phyloP scores from a whole-genome alignment of 768 basidiomycete genomes.

The Boletus huronensis region DNA sequence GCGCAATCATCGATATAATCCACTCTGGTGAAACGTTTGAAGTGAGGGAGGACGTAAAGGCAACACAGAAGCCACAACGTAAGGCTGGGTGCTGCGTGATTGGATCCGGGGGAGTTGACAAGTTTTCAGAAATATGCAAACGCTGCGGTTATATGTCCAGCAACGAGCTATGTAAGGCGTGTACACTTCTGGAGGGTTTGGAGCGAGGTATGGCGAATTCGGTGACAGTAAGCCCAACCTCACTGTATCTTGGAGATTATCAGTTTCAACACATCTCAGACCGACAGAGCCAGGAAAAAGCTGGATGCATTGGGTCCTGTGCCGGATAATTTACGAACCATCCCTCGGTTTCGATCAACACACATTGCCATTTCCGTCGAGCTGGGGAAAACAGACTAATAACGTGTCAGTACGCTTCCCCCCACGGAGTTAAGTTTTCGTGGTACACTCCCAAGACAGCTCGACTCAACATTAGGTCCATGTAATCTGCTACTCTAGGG shows the following conservation, averaged over 20 bases:
- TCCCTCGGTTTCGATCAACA: conserved; percentile 61
- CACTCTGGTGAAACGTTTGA: conserved; percentile 94
- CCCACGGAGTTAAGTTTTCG: neutral
- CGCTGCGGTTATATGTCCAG: conserved; percentile 96
- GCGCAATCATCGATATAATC: conserved; percentile 96
- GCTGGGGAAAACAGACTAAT: conserved; percentile 19
- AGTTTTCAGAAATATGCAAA: conserved; percentile 72
- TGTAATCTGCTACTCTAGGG: neutral
- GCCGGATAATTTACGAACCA: conserved; percentile 70
- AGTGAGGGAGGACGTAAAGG: conserved; percentile 79
- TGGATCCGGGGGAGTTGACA: neutral
- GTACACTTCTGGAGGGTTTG: conserved; percentile 84
- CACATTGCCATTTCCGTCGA: conserved; percentile 43
- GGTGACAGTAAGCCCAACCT: conserved; percentile 49
- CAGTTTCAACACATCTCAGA: conserved; percentile 39
- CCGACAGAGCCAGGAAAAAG: conserved; percentile 63
- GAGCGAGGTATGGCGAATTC: conserved; percentile 75
- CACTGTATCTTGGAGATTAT: neutral
- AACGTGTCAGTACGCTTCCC: neutral
- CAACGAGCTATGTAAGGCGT: conserved; percentile 95
- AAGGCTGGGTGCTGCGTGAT: conserved; percentile 30
- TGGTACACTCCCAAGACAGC: neutral
- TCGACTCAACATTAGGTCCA: conserved; percentile 3
- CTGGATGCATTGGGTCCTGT: conserved; percentile 55
- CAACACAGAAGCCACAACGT: conserved; percentile 83